Base-by-base conservation (phyloP, 1,284 basidiomycete genomes). In the Uromyces viciae-fabae region DNA sequence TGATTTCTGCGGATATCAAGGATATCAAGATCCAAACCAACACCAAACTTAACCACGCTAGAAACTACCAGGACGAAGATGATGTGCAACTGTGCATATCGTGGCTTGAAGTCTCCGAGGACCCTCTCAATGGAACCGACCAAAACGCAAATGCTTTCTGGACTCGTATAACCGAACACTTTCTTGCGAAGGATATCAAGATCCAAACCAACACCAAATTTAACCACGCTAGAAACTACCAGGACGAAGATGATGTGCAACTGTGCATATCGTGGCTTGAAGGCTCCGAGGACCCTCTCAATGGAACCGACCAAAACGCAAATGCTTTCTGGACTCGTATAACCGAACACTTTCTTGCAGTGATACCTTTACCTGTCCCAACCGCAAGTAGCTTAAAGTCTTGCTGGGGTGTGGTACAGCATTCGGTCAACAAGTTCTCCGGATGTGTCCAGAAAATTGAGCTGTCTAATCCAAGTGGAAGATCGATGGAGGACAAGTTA, bases 191-290 rank as follows among this genome's bases (percentile, higher is more conserved):
- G n/a, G n/a, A n/a, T n/a, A n/a, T n/a, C n/a, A n/a, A n/a, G n/a
- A n/a, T n/a, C n/a, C n/a, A n/a, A n/a, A n/a, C n/a, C n/a, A n/a
- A n/a, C n/a, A n/a, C n/a, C n/a, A n/a, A n/a, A n/a, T n/a, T n/a
- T n/a, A n/a, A n/a, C n/a, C n/a, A n/a, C n/a, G 19, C 52, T 38
- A 17, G 15, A 36, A 74, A 56, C 54, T 74, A 56, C 54, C 56
- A 5, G 1, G 54, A 38, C 1, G 49, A 40, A 7, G 33, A 56
- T 11, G 52, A 56, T 15, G 36, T 56, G 11, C 46, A 73, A 49
- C 25, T 73, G 28, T 73, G 71, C 19, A 7, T 19, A 73, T 56
- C 46, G 14, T 72, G 46, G 71, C 22, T 73, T 38, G 31, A 73
- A 9, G 40, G n/a, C 19, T 49, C 46, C 5, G 28, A 73, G 25